phyloP scores from a whole-genome alignment of 2,329 filamentous ascomycete genomes.

The Stagonosporopsis vannaccii region DNA sequence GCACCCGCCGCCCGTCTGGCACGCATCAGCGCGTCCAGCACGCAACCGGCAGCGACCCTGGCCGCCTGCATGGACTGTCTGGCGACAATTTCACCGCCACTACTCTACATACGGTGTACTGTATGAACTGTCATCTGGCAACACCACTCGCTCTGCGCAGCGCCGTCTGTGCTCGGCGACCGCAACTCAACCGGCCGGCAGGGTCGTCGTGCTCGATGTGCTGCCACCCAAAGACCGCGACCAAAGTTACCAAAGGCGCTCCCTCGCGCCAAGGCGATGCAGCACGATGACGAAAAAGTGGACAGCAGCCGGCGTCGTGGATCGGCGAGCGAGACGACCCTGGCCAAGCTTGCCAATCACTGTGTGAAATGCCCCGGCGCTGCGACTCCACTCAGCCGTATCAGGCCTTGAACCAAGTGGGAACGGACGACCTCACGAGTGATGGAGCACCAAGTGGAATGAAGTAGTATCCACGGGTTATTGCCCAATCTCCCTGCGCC shows the following conservation, averaged over 20 bases:
- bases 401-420: constrained; percentile 20
- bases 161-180: constrained; percentile 16
- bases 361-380: constrained; percentile 8
- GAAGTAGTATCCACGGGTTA: constrained; percentile 17
- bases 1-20: background rate
- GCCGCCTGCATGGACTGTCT: constrained; percentile 1
- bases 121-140: constrained; percentile 16
- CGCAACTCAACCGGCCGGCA: constrained; percentile 20
- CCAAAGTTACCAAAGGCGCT: constrained; percentile 15
- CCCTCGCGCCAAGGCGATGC: constrained; percentile 18
- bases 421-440: constrained; percentile 24
- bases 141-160: constrained; percentile 9
- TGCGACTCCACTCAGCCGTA: constrained; percentile 17
- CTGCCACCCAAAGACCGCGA: constrained; percentile 7
- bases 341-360: constrained; percentile 29
- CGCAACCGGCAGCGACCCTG: constrained; percentile 10
- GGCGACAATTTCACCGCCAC: constrained; percentile 24
- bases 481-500: constrained; percentile 25
- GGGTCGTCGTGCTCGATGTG: constrained; percentile 12
- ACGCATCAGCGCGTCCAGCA: constrained; percentile 7
- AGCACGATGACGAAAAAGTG: constrained; percentile 36
- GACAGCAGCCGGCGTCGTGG: constrained; percentile 17
- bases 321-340: constrained; percentile 30
- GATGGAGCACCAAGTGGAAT: constrained; percentile 18
- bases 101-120: background rate